Percentiles rank a stretch among this genome's conserved stretches.
Evolutionary conservation across 495 filamentous ascomycete species (phyloP).

Genomic region (Articulospora tetracladia): DNA sequence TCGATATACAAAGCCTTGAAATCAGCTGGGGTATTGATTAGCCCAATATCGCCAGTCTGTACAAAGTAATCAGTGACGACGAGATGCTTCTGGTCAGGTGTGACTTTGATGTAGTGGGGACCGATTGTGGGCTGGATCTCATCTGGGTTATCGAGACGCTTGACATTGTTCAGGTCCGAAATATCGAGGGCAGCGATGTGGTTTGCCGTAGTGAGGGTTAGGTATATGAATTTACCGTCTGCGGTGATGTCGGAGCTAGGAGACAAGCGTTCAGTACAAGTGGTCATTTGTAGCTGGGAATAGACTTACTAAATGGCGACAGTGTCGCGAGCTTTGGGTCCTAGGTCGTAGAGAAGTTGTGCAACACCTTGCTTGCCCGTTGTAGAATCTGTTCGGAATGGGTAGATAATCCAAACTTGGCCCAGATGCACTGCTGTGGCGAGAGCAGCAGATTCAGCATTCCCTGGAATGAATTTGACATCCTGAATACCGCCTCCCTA

Average conservation of each 20-base stretch:
- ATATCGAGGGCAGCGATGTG: constrained; percentile 64
- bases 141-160: constrained; percentile 56
- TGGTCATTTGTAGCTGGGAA: neutral
- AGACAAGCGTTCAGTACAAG: neutral
- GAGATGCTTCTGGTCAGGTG: constrained; percentile 59
- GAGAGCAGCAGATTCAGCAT: constrained; percentile 53
- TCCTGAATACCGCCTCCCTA: constrained; percentile 57
- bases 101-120: constrained; percentile 62
- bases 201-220: constrained; percentile 58
- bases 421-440: constrained; percentile 59
- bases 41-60: constrained; percentile 55
- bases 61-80: constrained; percentile 64
- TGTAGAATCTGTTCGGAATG: constrained; percentile 45
- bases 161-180: constrained; percentile 53
- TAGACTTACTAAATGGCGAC: constrained; percentile 53
- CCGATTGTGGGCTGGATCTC: constrained; percentile 56
- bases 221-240: constrained; percentile 56
- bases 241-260: constrained; percentile 51
- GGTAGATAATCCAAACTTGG: constrained; percentile 64
- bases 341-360: constrained; percentile 56
- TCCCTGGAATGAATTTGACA: constrained; percentile 62
- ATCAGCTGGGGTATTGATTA: constrained; percentile 61
- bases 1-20: constrained; percentile 62
- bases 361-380: constrained; percentile 53
- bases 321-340: constrained; percentile 49